Conservation (phyloP, 2,329 filamentous ascomycete genomes). For the Colletotrichum limetticola region DNA sequence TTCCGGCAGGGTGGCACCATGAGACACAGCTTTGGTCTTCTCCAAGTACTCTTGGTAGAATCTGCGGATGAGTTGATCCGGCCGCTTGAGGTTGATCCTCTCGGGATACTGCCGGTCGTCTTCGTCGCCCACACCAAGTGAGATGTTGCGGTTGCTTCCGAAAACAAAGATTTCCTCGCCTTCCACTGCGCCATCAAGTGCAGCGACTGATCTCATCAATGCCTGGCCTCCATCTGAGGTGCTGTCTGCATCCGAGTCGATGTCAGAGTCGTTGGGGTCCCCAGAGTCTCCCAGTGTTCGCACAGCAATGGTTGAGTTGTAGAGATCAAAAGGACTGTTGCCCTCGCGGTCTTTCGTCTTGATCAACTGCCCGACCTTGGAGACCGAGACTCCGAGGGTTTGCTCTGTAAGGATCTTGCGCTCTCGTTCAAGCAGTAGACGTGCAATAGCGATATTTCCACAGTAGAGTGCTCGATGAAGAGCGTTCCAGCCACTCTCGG, state of each 20-base stretch:
- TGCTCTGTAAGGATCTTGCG: conserved; percentile 71
- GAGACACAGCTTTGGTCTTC: conserved; percentile 43
- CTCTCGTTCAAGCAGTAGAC: conserved; percentile 83
- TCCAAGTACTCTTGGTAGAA: conserved; percentile 78
- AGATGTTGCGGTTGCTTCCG: conserved; percentile 95
- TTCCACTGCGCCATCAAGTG: conserved; percentile 37
- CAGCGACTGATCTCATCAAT: conserved; percentile 28
- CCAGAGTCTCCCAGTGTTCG: conserved; percentile 66
- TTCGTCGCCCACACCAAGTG: conserved; percentile 92
- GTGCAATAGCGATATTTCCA: conserved; percentile 88
- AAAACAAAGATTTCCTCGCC: conserved; percentile 94
- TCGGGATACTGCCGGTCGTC: conserved; percentile 96
- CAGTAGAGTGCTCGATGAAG: conserved; percentile 91
- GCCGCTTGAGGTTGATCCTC: conserved; percentile 79
- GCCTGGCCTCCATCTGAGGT: conserved; percentile 41
- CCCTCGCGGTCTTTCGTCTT: conserved; percentile 97
- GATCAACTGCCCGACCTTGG: conserved; percentile 79
- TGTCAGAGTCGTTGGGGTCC: conserved; percentile 57
- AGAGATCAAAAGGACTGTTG: conserved; percentile 93
- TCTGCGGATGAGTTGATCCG: conserved; percentile 78
- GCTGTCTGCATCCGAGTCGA: conserved; percentile 66
- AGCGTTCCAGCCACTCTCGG: conserved; percentile 95
- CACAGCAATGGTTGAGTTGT: conserved; percentile 85
- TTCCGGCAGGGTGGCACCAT: background rate
- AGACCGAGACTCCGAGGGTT: conserved; percentile 65